Evolutionary conservation across 2,329 filamentous ascomycete genomes (phyloP), one percentile per base, ranked within the genome.

Genomic region (Colletotrichum liaoningense): DNA sequence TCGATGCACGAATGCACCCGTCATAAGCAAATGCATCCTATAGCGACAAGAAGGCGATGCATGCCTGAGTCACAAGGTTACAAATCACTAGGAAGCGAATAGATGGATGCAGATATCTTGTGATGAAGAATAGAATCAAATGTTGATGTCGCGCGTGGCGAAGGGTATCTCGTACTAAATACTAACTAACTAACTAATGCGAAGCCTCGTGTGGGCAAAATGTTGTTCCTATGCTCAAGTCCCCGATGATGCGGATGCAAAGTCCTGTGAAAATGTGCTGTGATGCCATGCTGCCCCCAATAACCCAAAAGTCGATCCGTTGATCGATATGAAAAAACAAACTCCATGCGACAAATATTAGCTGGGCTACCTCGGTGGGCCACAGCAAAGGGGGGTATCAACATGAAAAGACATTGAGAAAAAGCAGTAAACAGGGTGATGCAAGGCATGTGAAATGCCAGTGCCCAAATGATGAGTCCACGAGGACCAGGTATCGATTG

Each of bases 121-220:
- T 64, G 24, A 30, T 58, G 55, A 11, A 38, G 55, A 63, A 55
- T 54, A 72, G 58, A 67, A 74, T 67, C 60, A 66, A 63, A 63
- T 74, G 38, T 67, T 69, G 60, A 12, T 74, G 71, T 72, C 67
- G 68, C 71, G 38, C 68, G 59, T 63, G 68, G 67, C 67, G 71
- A 65, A 73, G 71, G 71, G 71, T 74, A 74, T 74, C 71, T 74
- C 71, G 54, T 59, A 71, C 71, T 73, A 73, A 63, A 60, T 60
- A 54, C 64, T 67, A 67, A 58, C 52, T 66, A 62, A 24, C 62
- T 72, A 67, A 56, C 24, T 46, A 49, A 49, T 67, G 46, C 49
- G 46, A 73, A 63, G 30, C 30, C 38, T 42, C 33, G 62, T 73
- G 66, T 63, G 55, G 68, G 62, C 67, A n/a, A 63, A n/a, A 63